Base-by-base conservation (phyloP, 129 eudicot genomes). In the Chrysanthemum seticuspe region DNA sequence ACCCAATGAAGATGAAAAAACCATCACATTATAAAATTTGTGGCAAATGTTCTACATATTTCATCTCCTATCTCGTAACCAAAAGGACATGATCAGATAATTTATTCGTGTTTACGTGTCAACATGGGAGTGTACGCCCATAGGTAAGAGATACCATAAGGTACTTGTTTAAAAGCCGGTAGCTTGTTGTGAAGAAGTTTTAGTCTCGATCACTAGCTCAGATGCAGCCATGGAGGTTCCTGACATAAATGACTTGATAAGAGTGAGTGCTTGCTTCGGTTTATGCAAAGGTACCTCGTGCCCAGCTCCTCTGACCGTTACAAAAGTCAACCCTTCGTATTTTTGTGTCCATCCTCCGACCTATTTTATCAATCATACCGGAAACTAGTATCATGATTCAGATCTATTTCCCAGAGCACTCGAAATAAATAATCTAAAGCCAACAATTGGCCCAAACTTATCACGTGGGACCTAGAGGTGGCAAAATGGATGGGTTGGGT, bases 211-310 rank as follows among this genome's bases (percentile, higher is more conserved):
- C 27, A 78, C 72, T 63, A 54, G 88, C 13, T 82, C 69, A 31
- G 82, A 69, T 15, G 68, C 67, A 40, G 88, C 87, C 98, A 89
- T 87, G 8, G 96, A 77, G 5, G 72, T 76, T 70, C 91, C 98
- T 2, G 96, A 71, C 58, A 92, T 62, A 78, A 83, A 92, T 45
- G 90, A 78, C 77, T 82, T 87, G 72, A 87, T 0, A 13, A 92
- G 87, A 27, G 85, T 81, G 12, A 92, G 88, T 69, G 98, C 96
- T 62, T 79, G 83, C 80, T 89, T 87, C 10, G 96, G 96, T 67
- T 64, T 86, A 76, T 89, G 98, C 78, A 92, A 80, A 65, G 98
- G 91, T 34, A 92, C 96, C 83, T 92, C 96, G 54, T 89, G 98
- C 9, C 98, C 98, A 1, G 98, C 94, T 29, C 98, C 98, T 80